Evolutionary conservation across 352 stramenopile genomes (phyloP), one percentile per base, ranked within the genome.

Genomic region (Globisporangium cylindrosporum): DNA sequence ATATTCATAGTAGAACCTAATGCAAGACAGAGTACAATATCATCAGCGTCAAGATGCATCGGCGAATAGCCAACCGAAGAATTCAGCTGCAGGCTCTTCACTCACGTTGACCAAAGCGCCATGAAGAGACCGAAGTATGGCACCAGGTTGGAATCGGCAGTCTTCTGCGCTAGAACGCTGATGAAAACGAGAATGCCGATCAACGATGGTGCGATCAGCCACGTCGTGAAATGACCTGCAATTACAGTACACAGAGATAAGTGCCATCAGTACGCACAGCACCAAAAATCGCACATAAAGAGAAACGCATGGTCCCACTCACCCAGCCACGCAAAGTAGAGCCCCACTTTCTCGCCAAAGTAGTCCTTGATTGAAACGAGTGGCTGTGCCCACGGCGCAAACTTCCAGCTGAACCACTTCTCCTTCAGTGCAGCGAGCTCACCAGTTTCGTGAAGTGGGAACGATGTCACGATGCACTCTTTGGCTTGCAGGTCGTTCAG

Each of bases 261-360:
- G 24, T 46, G 38, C 38, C 1, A 20, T 56, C 5, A 62, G 36
- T 59, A 59, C 20, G n/a, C 60, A 2, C 8, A 46, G 4, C 8
- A 22, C 49, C 25, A 57, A 38, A 15, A 38, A 9, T 34, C 34
- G 3, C 18, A 63, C 15, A 36, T 1, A 48, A 48, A 41, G 12
- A 51, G 18, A 43, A 29, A 41, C 10, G 25, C 20, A 38, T 20
- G 8, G 43, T 24, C 1, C 29, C 1, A 64, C 51, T 41, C 43
- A 84, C 97, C 90, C 0, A 99, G 76, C 91, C 96, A 99, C 49
- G 96, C 90, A 75, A 99, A 99, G 84, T 99, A 99, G 64, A 99
- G 95, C 0, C 93, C 94, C 24, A 99, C 90, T 76, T 99, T 93
- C 62, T 91, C 86, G 38, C 86, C 86, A 65, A 91, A 93, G 61